Evolutionary conservation across 306 rosid genomes (phyloP), one percentile per base, ranked within the genome.

Genomic region (Betula pendula): DNA sequence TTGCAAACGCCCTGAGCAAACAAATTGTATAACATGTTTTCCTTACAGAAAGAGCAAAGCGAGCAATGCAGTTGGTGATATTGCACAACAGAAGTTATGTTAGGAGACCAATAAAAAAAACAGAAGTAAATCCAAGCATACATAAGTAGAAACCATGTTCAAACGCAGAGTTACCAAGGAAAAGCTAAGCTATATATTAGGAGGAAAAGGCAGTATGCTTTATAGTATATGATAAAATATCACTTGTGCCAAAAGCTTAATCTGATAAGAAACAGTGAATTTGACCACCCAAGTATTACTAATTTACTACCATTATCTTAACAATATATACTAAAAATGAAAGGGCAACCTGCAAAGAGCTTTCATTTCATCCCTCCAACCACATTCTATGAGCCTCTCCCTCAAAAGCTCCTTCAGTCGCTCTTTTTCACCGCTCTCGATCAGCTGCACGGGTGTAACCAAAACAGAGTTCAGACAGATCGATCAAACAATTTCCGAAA

Each of bases 331-430:
- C n/a, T 52, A 56, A 59, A 59, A 59, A 27, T 13, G 33, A 22
- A 10, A 15, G 0, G 6, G 16, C 51, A 68, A 86, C 91, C 89
- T 88, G 91, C 89, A 88, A 68, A 88, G 84, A 42, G 87, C 73
- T 81, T 88, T 85, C 91, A 88, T 88, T 62, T 88, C 91, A 73
- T 88, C 91, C 76, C 77, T 88, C 91, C 91, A 88, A n/a, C 91
- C 91, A 68, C 87, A 88, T 68, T 85, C 90, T 2, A 79, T 84
- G 0, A 87, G 85, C 81, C 88, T 87, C 60, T 87, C 90, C 83
- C 89, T 85, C 76, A 85, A 70, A 66, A 85, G 86, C 86, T 88
- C 91, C 82, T 80, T 88, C 17, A 85, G 68, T 77, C 86, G 75
- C 79, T 88, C 91, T 40, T 88, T 85, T 70, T 88, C 91, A 15